A percentile compares a stretch with the other conserved stretches of the same genome.
Conservation (phyloP, 2,329 filamentous ascomycete genomes). For the Botrytis elliptica region DNA sequence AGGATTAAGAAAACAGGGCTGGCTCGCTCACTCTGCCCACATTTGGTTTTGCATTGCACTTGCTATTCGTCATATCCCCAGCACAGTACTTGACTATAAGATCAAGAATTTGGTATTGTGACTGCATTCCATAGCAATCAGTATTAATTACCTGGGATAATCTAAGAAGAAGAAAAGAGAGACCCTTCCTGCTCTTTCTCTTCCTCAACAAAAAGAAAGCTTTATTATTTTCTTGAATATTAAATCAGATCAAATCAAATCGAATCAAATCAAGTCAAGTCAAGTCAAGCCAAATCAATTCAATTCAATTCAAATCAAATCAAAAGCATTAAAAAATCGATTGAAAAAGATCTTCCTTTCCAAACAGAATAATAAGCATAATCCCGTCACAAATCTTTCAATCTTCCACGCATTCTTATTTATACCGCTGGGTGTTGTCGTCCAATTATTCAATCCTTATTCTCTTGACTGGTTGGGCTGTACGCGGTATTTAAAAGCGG, state of each 20-base stretch:
- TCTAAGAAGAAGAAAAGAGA: background rate
- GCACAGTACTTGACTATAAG: background rate
- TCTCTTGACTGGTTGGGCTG: constrained; percentile 4
- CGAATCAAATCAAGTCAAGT: background rate
- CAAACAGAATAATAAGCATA: constrained; percentile 13
- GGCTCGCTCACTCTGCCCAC: background rate
- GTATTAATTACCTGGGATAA: background rate
- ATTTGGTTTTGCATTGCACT: background rate
- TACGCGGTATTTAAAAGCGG: constrained; percentile 7
- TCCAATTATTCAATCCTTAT: background rate
- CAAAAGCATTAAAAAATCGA: background rate
- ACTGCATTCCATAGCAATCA: background rate
- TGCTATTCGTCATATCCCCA: constrained; percentile 1
- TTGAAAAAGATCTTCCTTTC: background rate
- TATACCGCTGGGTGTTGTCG: background rate
- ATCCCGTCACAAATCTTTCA: background rate
- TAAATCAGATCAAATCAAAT: background rate
- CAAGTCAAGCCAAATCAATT: background rate
- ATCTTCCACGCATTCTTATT: background rate
- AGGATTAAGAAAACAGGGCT: background rate
- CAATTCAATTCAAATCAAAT: background rate
- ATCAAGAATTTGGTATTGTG: constrained; percentile 1
- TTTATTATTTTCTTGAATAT: background rate
- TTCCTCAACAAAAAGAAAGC: background rate
- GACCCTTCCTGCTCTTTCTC: background rate